Conservation (phyloP, 805 yeast genomes). For the Candida adriatica region DNA sequence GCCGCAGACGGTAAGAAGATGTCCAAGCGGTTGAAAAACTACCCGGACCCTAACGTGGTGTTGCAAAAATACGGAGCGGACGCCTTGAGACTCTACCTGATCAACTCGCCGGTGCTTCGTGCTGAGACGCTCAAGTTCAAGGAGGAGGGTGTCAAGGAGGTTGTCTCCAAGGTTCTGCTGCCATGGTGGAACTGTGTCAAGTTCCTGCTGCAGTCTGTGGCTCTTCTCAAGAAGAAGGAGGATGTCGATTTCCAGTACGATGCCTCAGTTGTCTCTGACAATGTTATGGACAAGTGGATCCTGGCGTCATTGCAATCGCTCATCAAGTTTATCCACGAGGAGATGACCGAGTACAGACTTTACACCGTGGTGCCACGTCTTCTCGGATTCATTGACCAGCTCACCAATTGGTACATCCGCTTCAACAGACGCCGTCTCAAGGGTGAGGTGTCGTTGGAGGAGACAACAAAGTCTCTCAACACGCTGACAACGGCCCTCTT, state of each 20-base stretch:
- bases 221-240: slow-evolving; percentile 70
- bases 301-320: slow-evolving; percentile 93
- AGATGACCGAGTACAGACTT: slow-evolving; percentile 84
- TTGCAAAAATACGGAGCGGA: slow-evolving; percentile 94
- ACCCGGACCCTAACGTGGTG: slow-evolving; percentile 87
- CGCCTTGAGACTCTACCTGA: slow-evolving; percentile 90
- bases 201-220: slow-evolving; percentile 92
- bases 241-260: slow-evolving; percentile 69
- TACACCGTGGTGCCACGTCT: slow-evolving; percentile 95
- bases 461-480: slow-evolving; percentile 81
- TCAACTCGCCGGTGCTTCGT: slow-evolving; percentile 94
- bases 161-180: slow-evolving; percentile 86
- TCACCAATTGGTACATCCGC: slow-evolving; percentile 98
- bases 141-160: slow-evolving; percentile 98
- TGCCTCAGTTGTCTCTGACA: slow-evolving; percentile 54
- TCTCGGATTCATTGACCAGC: slow-evolving; percentile 80
- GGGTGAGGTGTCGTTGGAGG: slow-evolving; percentile 85
- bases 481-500: slow-evolving; percentile 86
- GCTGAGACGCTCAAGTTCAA: slow-evolving; percentile 96
- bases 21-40: slow-evolving; percentile 97
- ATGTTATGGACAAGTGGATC: slow-evolving; percentile 97
- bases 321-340: slow-evolving; percentile 76
- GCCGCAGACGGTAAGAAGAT: slow-evolving; percentile 99
- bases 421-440: slow-evolving; percentile 96
- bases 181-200: slow-evolving; percentile 99